Base-by-base conservation (phyloP, 78 protist genomes). In the Dictyostelium firmibasis region DNA sequence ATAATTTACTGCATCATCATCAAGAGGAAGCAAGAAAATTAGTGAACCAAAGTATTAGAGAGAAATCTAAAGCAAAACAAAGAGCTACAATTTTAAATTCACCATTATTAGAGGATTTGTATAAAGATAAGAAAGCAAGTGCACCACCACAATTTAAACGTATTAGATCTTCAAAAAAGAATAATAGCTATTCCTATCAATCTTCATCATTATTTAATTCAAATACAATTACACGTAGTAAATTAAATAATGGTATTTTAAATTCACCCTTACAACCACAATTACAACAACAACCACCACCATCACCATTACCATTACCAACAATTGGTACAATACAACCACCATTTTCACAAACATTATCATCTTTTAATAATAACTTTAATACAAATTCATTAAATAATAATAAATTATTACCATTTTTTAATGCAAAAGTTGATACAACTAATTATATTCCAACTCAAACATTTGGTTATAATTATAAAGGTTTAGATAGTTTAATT, bases 391-490 rank as follows among this genome's bases (percentile, higher is more conserved):
- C 43, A 35, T 27, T 6, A 1, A 57, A 83, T 9, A 83, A 67
- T 31, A 83, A 60, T 53, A 60, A 60, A 18, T 2, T 31, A 23
- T 14, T 77, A 43, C 36, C 69, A 14, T 47, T 81, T 29, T 81
- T 47, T n/a, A 29, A 47, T 60, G 86, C 75, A 82, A 82, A 82
- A 35, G 23, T 82, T 23, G 86, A 82, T 57, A 33, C 86, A 8
- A 60, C 70, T 20, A 82, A 82, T 35, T 82, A 82, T 82, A 82
- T 82, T 57, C 86, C 86, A 29, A 57, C 86, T 35, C 62, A 60
- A 77, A 77, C 83, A 38, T 77, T 41, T 57, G 67, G 50, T 25
- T 82, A 82, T 35, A 82, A 82, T 35, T 82, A 82, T 33, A 82
- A 60, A 82, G 50, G 64, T 35, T 6, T n/a, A n/a, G n/a, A 62